Conservation (phyloP, 2,329 filamentous ascomycete species). For the Xylaria sp. region DNA sequence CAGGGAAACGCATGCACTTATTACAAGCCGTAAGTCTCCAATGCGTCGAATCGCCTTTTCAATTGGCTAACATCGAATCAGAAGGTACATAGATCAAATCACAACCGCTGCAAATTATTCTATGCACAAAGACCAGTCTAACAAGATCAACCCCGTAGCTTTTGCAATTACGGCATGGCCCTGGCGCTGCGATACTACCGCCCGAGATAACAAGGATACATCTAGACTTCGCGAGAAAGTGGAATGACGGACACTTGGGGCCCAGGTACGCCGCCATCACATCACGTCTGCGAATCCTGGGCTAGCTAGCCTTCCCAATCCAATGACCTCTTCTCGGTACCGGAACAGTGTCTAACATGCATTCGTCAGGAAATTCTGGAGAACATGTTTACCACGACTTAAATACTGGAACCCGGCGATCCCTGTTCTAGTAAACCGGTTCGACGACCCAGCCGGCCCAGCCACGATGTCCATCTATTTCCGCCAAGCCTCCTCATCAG, state of each 20-base stretch:
- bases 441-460: constrained; percentile 63
- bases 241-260: constrained; percentile 76
- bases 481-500: constrained; percentile 51
- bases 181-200: constrained; percentile 84
- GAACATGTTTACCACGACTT: constrained; percentile 80
- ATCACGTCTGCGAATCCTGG: background rate
- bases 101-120: constrained; percentile 3
- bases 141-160: constrained; percentile 41
- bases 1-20: constrained; percentile 51
- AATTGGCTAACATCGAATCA: constrained; percentile 41
- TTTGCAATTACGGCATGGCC: constrained; percentile 73
- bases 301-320: constrained; percentile 3
- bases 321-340: background rate
- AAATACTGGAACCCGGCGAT: constrained; percentile 95
- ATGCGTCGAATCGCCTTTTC: background rate
- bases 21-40: constrained; percentile 48
- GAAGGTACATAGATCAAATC: constrained; percentile 46
- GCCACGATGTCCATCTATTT: constrained; percentile 75
- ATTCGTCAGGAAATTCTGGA: constrained; percentile 84
- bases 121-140: constrained; percentile 5
- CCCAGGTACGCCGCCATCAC: constrained; percentile 66
- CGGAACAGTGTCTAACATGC: constrained; percentile 18
- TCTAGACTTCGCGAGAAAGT: constrained; percentile 73
- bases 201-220: constrained; percentile 79
- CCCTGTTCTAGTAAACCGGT: constrained; percentile 83